These are phyloP conservation scores for Geoglossum cookeanum DNA, from an alignment of 2,329 filamentous ascomycete genomes.

Conservation along the genomic window DNA sequence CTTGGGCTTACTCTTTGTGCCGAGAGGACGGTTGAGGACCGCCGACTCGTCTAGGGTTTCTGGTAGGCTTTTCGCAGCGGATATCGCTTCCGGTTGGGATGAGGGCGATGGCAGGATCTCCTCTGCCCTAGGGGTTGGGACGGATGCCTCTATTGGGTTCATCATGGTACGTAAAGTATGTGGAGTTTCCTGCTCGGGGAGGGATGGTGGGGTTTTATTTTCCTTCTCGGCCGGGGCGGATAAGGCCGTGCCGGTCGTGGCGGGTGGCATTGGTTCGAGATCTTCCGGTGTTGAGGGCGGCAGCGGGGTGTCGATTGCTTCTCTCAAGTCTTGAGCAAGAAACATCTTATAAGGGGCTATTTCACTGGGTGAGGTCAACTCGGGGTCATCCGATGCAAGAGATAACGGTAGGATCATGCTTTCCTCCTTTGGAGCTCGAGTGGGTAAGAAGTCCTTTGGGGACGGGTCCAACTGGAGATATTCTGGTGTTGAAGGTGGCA, in stretches of 20 bases:
- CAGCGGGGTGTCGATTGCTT: slow-evolving; percentile 2
- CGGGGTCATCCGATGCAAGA: neutral
- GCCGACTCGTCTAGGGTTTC: neutral
- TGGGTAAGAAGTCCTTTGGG: neutral
- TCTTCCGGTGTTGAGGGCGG: neutral
- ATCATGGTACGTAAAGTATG: too few relatives aligned
- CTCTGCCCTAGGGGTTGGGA: too few relatives aligned
- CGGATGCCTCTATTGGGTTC: too few relatives aligned
- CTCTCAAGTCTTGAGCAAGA: neutral
- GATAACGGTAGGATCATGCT: neutral
- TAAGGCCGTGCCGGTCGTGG: neutral
- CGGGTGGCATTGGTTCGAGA: neutral
- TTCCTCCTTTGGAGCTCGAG: neutral
- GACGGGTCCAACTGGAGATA: neutral
- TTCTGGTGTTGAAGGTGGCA: neutral
- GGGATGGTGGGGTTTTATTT: too few relatives aligned
- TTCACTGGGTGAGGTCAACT: neutral
- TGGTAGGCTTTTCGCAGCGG: neutral
- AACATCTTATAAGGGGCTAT: neutral
- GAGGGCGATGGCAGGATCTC: neutral
- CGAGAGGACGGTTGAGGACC: neutral
- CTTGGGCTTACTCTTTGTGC: neutral
- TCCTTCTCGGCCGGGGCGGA: neutral
- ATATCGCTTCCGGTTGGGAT: neutral
- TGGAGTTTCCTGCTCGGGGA: too few relatives aligned